Percentiles rank a stretch among this genome's conserved stretches.
These are phyloP conservation scores for Saturnispora dispora DNA, from an alignment of 805 yeast genomes.

Conservation along the genomic window DNA sequence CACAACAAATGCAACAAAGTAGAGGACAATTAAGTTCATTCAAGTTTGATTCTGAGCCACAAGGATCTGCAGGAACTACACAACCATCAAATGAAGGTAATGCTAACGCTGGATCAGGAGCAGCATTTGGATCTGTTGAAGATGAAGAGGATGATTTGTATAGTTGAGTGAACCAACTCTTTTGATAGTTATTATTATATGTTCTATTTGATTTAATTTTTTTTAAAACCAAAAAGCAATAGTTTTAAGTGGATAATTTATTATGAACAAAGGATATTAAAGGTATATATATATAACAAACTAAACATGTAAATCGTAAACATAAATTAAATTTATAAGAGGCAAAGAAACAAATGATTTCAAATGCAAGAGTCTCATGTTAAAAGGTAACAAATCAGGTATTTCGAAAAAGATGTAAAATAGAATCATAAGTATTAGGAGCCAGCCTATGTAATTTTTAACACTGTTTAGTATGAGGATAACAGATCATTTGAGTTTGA, in stretches of 20 bases:
- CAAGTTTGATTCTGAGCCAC: constrained; percentile 53
- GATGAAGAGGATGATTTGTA: constrained; percentile 39
- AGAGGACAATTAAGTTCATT: constrained; percentile 92
- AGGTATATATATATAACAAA: neutral
- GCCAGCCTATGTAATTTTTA: neutral
- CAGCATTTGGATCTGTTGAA: constrained; percentile 43
- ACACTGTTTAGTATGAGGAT: neutral
- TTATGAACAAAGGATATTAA: neutral
- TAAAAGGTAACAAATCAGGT: neutral
- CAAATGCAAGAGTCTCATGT: neutral
- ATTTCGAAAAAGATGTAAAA: neutral
- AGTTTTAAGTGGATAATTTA: neutral
- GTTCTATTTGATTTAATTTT: constrained; percentile 1
- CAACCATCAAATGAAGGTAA: constrained; percentile 23
- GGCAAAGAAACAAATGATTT: neutral
- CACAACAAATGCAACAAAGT: constrained; percentile 91
- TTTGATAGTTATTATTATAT: neutral
- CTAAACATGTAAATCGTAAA: neutral
- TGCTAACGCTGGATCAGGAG: constrained; percentile 27
- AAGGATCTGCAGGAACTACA: constrained; percentile 19
- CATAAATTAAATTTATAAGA: neutral
- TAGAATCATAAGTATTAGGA: neutral
- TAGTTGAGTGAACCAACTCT: constrained; percentile 20
- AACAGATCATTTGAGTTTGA: constrained; percentile 3
- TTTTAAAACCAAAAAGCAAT: neutral